Evolutionary conservation across 78 protist genomes (phyloP).

Genomic region (Pigoraptor vietnamica): DNA sequence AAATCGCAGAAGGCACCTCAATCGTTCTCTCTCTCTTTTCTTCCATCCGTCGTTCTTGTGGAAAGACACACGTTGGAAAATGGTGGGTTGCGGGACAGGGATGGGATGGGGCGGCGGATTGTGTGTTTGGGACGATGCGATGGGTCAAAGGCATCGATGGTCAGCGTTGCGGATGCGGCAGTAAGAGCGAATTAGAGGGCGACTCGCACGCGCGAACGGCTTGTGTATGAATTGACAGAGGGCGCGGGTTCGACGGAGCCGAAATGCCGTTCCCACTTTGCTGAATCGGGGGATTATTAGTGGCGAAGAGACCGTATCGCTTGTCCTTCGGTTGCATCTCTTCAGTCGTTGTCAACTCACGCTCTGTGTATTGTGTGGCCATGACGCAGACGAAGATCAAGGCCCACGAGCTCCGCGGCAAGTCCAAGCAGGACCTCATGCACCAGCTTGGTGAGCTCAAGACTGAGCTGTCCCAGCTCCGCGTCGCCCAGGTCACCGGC

Average conservation of each 20-base stretch:
- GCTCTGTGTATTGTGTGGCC: neutral
- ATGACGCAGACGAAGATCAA: conserved; percentile 28
- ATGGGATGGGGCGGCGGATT: neutral
- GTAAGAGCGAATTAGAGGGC: too few species aligned
- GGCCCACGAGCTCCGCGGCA: conserved; percentile 57
- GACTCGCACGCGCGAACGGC: too few species aligned
- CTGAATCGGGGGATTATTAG: too few species aligned
- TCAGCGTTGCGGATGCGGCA: too few species aligned
- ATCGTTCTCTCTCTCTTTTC: neutral
- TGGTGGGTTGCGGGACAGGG: neutral
- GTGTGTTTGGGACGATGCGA: neutral
- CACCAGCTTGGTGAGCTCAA: conserved; percentile 66
- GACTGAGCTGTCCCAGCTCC: conserved; percentile 62
- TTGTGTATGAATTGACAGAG: too few species aligned
- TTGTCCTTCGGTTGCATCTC: too few species aligned
- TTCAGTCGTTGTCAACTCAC: neutral
- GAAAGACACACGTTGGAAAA: neutral
- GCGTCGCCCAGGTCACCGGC: conserved; percentile 76
- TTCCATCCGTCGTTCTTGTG: neutral
- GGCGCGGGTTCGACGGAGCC: too few species aligned
- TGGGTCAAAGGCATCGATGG: too few species aligned
- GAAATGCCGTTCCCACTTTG: too few species aligned
- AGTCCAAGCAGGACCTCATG: conserved; percentile 52
- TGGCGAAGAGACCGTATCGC: too few species aligned
- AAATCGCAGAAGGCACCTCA: neutral